Conservation (phyloP, 495 filamentous ascomycete genomes). For the Penicillium pulvis region DNA sequence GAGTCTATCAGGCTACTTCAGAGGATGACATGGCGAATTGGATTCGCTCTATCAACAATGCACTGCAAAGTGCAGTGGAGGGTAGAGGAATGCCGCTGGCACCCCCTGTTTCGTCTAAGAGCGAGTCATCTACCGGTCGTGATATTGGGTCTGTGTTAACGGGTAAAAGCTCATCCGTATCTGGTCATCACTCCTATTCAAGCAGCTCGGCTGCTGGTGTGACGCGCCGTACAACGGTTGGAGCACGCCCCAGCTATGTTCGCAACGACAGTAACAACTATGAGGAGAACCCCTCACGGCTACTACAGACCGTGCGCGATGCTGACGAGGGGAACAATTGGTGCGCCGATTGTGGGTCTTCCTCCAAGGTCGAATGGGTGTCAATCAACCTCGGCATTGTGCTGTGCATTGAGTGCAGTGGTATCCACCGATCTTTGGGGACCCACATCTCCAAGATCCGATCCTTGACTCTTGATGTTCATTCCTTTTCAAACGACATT, state of each 20-base stretch:
- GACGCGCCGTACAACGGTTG: conserved; percentile 85
- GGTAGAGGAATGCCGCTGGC: conserved; percentile 60
- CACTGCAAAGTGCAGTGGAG: conserved; percentile 93
- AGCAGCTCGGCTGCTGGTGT: conserved; percentile 54
- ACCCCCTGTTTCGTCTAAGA: conserved; percentile 40
- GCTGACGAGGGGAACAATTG: conserved; percentile 90
- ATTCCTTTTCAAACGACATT: conserved; percentile 93
- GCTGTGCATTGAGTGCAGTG: conserved; percentile 97
- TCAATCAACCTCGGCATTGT: conserved; percentile 97
- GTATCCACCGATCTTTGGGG: conserved; percentile 93
- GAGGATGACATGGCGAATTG: conserved; percentile 98
- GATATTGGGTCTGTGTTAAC: conserved; percentile 92
- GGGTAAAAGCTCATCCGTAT: conserved; percentile 84
- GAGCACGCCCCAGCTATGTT: conserved; percentile 75
- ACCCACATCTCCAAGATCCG: conserved; percentile 98
- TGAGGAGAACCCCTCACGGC: conserved; percentile 79
- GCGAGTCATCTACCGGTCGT: conserved; percentile 61
- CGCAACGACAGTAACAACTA: conserved; percentile 66
- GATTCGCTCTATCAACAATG: conserved; percentile 97
- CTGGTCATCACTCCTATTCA: conserved; percentile 57
- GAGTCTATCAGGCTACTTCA: conserved; percentile 96
- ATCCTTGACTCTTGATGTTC: conserved; percentile 92
- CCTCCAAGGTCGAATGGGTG: conserved; percentile 94
- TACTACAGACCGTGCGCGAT: conserved; percentile 85
- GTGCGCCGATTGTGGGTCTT: conserved; percentile 94